These are phyloP conservation scores for Coccinonectria pachysandricola DNA, from an alignment of 2,329 filamentous ascomycete species.

Conservation along the genomic window DNA sequence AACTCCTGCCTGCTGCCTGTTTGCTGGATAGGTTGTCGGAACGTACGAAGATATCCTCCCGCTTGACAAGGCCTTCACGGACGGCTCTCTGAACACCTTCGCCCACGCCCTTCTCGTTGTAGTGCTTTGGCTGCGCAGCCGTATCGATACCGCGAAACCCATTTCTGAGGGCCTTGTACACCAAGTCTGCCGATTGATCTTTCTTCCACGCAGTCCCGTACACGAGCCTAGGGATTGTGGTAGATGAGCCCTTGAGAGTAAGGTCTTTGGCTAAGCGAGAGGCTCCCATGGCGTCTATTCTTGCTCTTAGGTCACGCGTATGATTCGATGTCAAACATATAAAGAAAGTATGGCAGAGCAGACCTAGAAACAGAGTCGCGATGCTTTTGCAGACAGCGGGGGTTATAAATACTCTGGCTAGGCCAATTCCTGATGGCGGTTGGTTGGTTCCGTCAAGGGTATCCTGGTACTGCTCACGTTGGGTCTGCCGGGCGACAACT, in stretches of 20 bases:
- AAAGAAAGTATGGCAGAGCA: too few species aligned
- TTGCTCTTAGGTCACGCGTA: too few species aligned
- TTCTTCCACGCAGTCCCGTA: constrained; percentile 89
- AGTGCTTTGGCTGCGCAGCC: constrained; percentile 68
- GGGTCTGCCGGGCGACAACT: too few species aligned
- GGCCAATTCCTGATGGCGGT: too few species aligned
- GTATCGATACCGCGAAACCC: constrained; percentile 71
- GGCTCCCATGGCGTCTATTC: constrained; percentile 12
- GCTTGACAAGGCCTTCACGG: constrained; percentile 42
- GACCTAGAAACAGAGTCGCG: too few species aligned
- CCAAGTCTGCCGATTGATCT: constrained; percentile 53
- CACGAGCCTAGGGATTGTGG: constrained; percentile 43
- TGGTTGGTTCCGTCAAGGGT: too few species aligned
- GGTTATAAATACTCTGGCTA: too few species aligned
- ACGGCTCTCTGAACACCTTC: constrained; percentile 55
- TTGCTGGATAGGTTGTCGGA: neutral
- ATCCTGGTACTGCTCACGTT: too few species aligned
- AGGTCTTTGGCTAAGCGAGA: constrained; percentile 25
- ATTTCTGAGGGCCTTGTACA: constrained; percentile 54
- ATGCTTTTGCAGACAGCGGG: too few species aligned
- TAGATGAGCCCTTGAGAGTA: constrained; percentile 20
- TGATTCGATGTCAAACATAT: neutral
- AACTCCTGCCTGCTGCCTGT: neutral
- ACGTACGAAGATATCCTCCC: constrained; percentile 51
- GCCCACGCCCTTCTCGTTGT: constrained; percentile 62